Percentiles rank a stretch among this genome's conserved stretches.
Evolutionary conservation across 306 rosid genomes (phyloP).

Genomic region (Dryas drummondii): DNA sequence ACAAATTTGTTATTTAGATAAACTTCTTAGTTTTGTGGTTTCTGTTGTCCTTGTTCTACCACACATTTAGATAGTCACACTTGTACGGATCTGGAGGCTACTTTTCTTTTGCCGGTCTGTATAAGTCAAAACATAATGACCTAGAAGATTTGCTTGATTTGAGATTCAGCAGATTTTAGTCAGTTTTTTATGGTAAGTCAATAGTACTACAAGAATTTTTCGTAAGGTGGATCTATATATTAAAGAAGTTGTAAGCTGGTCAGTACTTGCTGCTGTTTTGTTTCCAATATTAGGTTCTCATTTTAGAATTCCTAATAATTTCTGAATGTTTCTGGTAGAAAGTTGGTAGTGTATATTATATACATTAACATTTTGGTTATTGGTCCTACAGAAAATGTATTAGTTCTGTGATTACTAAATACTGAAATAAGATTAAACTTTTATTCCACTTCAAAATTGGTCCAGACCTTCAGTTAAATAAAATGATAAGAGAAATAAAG

Average conservation of each 20-base stretch:
- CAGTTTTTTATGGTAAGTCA: neutral
- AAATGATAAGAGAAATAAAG: no score
- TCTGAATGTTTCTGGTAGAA: no score
- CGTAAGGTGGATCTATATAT: neutral
- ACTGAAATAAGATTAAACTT: neutral
- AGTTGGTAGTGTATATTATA: no score
- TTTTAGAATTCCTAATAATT: no score
- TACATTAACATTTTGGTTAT: neutral
- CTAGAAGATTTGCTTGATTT: neutral
- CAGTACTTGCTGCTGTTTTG: neutral
- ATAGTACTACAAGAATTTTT: neutral
- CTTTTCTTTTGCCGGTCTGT: neutral
- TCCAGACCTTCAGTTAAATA: neutral
- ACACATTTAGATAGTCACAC: neutral
- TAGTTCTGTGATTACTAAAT: no score
- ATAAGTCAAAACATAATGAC: neutral
- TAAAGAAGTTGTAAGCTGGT: neutral
- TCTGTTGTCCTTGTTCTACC: no score
- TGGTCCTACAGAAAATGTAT: no score
- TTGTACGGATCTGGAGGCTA: neutral
- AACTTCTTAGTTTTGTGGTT: no score
- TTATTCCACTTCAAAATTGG: neutral
- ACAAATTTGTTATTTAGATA: no score
- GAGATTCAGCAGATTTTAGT: neutral
- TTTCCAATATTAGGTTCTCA: neutral